Evolutionary conservation across 768 basidiomycete genomes (phyloP), one percentile per base, ranked within the genome.

Genomic region (Plicaturopsis crispa): DNA sequence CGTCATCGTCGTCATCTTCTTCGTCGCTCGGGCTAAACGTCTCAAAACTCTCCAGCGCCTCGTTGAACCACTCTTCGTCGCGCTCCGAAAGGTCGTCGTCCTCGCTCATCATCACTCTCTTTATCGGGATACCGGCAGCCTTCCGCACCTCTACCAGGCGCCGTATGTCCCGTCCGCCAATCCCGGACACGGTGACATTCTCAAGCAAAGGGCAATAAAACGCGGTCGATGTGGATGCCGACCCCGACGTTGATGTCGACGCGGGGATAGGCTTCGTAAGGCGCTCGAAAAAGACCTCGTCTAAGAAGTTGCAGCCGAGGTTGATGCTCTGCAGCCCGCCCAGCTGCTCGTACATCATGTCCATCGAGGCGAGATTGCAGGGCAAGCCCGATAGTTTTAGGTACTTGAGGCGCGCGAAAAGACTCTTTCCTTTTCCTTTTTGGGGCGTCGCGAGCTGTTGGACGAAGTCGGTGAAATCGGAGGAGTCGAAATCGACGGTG

Each of bases 11-110:
- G 23, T 69, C 70, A 19, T 58, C 61, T 35, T 74, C 78, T 21
- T 67, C 65, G 33, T 67, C 66, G 32, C 76, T 78, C 23, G 73
- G 66, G 41, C 75, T 76, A 43, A 78, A 83, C 43, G 63, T 70
- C 8, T 75, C 77, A 43, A 78, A 83, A 44, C 63, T 70, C 8
- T 72, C 71, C 12, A 83, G 64, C 22, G 57, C 57, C 41, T 74
- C 67, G 36, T 53, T 61, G 26, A 84, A 49, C 80, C 80, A 84
- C 28, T 50, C 51, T 44, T 65, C 62, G 10, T 77, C 70, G 17
- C 59, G 57, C 1, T 47, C 36, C 0, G 53, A 47, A n/a, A 82
- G 28, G 1, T 58, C 52, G 35, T 73, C 72, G 0, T 61, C 52
- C 38, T 66, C 50, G 28, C 73, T 66, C 57, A 81, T 66, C 23